Percentiles rank a stretch among this genome's conserved stretches.
phyloP scores from a whole-genome alignment of 1,139 yeast genomes.

The Blastobotrys proliferans region DNA sequence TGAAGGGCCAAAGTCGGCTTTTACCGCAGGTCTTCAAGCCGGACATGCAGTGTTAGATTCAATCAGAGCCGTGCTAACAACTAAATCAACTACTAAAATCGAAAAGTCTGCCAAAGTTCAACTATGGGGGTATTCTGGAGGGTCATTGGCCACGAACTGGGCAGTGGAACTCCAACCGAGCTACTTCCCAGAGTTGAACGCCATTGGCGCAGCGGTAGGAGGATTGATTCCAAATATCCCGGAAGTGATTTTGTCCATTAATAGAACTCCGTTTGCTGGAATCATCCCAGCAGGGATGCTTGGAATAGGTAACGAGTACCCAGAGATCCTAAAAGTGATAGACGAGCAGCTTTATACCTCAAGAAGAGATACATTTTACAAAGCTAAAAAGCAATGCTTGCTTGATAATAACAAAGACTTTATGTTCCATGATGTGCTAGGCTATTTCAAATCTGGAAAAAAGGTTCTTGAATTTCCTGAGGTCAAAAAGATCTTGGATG shows the following conservation, averaged over 20 bases:
- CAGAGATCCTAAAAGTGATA: conserved; percentile 17
- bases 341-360: conserved; percentile 18
- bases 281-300: conserved; percentile 28
- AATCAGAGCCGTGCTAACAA: conserved; percentile 22
- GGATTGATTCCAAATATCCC: conserved; percentile 27
- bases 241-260: conserved; percentile 19
- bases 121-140: conserved; percentile 34
- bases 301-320: conserved; percentile 33
- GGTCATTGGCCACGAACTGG: conserved; percentile 32
- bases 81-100: conserved; percentile 18
- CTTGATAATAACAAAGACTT: conserved; percentile 18
- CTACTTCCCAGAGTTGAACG: conserved; percentile 31
- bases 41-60: conserved; percentile 31
- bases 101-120: conserved; percentile 18
- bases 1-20: conserved; percentile 27
- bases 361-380: conserved; percentile 15
- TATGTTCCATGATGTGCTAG: conserved; percentile 20
- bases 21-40: conserved; percentile 24
- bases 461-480: conserved; percentile 14
- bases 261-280: conserved; percentile 16
- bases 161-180: conserved; percentile 30
- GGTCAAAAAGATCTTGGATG: conserved; percentile 17
- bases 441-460: conserved; percentile 22
- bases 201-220: conserved; percentile 29
- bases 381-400: conserved; percentile 19